phyloP scores from a whole-genome alignment of 345 rosid species.

The Syzygium jambos region DNA sequence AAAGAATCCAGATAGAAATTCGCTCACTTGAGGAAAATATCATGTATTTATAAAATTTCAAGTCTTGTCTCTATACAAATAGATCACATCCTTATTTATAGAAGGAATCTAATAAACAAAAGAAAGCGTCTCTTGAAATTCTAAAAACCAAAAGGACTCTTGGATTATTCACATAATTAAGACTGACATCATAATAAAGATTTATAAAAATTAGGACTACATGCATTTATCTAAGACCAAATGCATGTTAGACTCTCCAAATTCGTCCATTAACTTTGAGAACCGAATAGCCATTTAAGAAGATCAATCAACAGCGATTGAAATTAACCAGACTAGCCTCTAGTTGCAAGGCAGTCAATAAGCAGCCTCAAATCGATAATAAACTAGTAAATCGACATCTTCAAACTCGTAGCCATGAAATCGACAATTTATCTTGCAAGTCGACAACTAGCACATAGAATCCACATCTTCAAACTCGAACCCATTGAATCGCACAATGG shows the following conservation, averaged over 20 bases:
- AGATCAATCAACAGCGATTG: neutral
- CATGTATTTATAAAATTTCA: neutral
- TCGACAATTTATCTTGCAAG: no score
- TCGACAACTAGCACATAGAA: neutral
- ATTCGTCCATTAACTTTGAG: neutral
- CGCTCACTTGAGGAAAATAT: neutral
- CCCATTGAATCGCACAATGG: neutral
- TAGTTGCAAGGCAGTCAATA: neutral
- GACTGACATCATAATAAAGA: neutral
- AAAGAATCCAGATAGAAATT: neutral
- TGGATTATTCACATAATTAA: neutral
- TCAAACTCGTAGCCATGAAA: neutral
- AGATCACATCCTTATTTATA: neutral
- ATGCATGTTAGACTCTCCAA: neutral
- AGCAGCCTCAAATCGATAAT: neutral
- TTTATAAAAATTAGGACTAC: neutral
- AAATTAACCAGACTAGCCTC: neutral
- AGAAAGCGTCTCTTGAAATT: neutral
- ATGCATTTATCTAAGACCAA: neutral
- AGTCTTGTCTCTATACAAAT: neutral
- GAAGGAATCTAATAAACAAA: neutral
- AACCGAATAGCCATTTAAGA: neutral
- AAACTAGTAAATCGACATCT: neutral
- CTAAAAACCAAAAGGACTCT: neutral
- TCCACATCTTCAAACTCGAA: neutral